These are phyloP conservation scores for Fusarium pilosicola DNA, from an alignment of 2,329 filamentous ascomycete species.

Conservation along the genomic window DNA sequence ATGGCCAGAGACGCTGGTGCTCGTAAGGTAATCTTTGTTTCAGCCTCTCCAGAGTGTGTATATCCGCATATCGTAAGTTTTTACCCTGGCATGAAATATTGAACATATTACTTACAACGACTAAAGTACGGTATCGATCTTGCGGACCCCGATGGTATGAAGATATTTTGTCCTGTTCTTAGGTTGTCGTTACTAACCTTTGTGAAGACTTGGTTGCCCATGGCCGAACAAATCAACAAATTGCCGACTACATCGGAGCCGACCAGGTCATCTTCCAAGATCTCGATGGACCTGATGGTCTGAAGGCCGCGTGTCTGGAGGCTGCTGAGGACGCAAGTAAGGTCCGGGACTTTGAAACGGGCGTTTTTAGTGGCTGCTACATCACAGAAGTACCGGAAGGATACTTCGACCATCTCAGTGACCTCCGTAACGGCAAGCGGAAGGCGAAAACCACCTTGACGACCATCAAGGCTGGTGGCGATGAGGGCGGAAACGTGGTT, in stretches of 20 bases:
- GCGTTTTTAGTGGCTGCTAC: not conserved
- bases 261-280: constrained; percentile 66
- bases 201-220: constrained; percentile 54
- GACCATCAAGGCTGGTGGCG: constrained; percentile 14
- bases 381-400: constrained; percentile 69
- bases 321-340: constrained; percentile 67
- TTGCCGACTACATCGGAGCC: constrained; percentile 54
- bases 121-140: constrained; percentile 59
- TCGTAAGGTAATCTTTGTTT: constrained; percentile 83
- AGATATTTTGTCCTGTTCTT: not conserved
- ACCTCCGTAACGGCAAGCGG: constrained; percentile 72
- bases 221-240: constrained; percentile 52
- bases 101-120: not conserved
- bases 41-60: constrained; percentile 83
- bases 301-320: constrained; percentile 82
- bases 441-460: constrained; percentile 22
- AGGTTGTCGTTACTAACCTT: not conserved
- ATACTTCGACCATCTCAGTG: constrained; percentile 85
- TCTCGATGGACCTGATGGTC: constrained; percentile 67
- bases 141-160: constrained; percentile 51
- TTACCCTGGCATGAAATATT: no score
- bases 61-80: constrained; percentile 84
- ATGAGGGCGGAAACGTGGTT: constrained; percentile 20
- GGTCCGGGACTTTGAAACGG: constrained; percentile 73
- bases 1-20: constrained; percentile 90